Evolutionary conservation across 1,139 yeast species (phyloP), one percentile per base, ranked within the genome.

Genomic region (Geotrichum phurueaensis): DNA sequence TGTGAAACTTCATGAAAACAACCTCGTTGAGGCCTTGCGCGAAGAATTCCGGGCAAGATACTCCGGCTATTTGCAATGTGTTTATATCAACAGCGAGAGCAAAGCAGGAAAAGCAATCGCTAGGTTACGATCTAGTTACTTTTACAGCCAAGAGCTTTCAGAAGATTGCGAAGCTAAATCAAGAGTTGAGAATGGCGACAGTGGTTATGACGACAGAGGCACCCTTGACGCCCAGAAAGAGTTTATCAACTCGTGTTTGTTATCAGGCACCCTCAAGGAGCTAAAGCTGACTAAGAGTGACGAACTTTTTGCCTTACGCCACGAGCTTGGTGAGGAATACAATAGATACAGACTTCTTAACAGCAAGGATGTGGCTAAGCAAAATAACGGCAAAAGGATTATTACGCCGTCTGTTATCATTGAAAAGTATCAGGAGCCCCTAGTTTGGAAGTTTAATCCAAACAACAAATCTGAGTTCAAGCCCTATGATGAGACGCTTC

Each of bases 21-120:
- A 89, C 73, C 77, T 89, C 68, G 80, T 91, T 67, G 79, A 78
- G 53, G 81, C 81, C 64, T 76, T 92, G 59, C 82, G 84, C 65
- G 80, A 82, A n/a, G 97, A 92, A 73, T 89, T 92, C 70, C 85
- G 83, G 67, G 80, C 79, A 65, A 82, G 97, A 67, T 92, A 89
- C 69, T 79, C 77, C 63, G 88, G 88, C 20, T 84, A 83, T 65
- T 77, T 68, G 65, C 84, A 25, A 72, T 75, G 58, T 76, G 89
- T 58, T 78, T 82, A 31, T 75, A 76, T 63, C 20, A 87, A 82
- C 2, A 66, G 68, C 56, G 76, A 79, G 59, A 78, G 88, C 47
- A 70, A 78, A 56, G 76, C 80, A 9, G 63, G 63, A 29, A 33
- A 54, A 36, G 62, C 63, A 53, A 64, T 66, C n/a, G 51, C 54